Base-by-base conservation (phyloP, 805 yeast genomes). In the Starmerella tilneyi region DNA sequence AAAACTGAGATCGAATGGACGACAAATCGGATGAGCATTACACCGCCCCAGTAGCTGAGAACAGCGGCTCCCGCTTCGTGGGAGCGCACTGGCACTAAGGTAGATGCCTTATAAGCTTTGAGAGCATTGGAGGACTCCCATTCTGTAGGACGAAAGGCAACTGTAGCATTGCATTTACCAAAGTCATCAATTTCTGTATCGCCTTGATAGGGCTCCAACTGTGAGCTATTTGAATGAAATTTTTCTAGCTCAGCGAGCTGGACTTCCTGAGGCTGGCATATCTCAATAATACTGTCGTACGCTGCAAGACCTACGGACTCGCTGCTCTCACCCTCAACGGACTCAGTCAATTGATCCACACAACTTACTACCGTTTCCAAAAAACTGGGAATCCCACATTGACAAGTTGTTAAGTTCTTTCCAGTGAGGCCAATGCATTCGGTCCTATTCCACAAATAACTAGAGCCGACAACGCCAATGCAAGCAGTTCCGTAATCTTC, bases 321-420 rank as follows among this genome's bases (percentile, higher is more conserved):
- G 5, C 19, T 12, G 2, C 33, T 16, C 12, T 15, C 15, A 16
- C n/a, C 29, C n/a, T n/a, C 9, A 17, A 22, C 30, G 16, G 23
- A 35, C 4, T 16, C 36, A 4, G 22, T 23, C 5, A 41, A 24
- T 11, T 16, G 23, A 19, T 43, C 45, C 15, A 51, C 36, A 17
- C 54, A 51, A 17, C 42, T 32, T 3, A 51, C 40, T n/a, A 41
- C 46, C 6, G 50, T 48, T 24, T 44, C 48, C 12, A 48, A n/a
- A 27, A 38, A 51, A 5, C 17, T 28, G 12, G 33, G 22, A 12
- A 36, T 4, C 5, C 21, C 26, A 15, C 40, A 36, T 36, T 36
- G 40, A 17, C 40, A 36, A 4, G 20, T 15, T 3, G 40, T 34
- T 19, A 22, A 7, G 19, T 34, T 34, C 7, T 22, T 12, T 5